Percentiles rank a stretch among this genome's conserved stretches.
These are phyloP conservation scores for Bipolaris bicolor DNA, from an alignment of 2,329 filamentous ascomycete genomes.

Conservation along the genomic window DNA sequence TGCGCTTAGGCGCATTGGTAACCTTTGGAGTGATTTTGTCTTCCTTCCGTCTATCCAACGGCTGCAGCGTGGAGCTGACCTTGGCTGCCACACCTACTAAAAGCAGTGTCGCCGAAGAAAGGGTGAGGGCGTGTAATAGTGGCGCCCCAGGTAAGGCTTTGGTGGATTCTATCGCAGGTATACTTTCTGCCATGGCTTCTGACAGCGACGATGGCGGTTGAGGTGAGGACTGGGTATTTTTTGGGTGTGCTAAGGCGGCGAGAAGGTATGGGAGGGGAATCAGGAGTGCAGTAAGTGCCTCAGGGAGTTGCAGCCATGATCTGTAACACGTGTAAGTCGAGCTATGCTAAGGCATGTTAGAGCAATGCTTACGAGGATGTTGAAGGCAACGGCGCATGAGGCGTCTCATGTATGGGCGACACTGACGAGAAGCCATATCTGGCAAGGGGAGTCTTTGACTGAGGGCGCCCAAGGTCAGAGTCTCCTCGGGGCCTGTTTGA, in stretches of 20 bases:
- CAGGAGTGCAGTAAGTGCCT: slow-evolving; percentile 58
- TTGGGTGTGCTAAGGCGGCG: slow-evolving; percentile 55
- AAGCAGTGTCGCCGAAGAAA: slow-evolving; percentile 56
- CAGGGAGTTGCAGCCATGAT: slow-evolving; percentile 49
- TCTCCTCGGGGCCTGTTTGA: slow-evolving; percentile 52
- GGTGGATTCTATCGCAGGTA: slow-evolving; percentile 17
- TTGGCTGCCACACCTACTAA: slow-evolving; percentile 52
- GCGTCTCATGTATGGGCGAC: slow-evolving; percentile 43
- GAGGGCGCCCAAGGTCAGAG: slow-evolving; percentile 53
- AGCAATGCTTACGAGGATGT: slow-evolving; percentile 31
- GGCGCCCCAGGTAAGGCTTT: slow-evolving; percentile 28
- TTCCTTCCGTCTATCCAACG: slow-evolving; percentile 46
- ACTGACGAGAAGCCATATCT: slow-evolving; percentile 45
- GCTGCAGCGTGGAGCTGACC: slow-evolving; percentile 35
- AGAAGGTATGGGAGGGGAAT: slow-evolving; percentile 58
- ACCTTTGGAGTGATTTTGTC: slow-evolving; percentile 21
- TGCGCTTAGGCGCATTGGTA: slow-evolving; percentile 23
- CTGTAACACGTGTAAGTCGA: slow-evolving; percentile 24
- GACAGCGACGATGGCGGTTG: slow-evolving; percentile 29
- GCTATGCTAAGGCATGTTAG: background rate
- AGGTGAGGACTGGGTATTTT: slow-evolving; percentile 16
- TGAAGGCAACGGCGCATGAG: slow-evolving; percentile 15
- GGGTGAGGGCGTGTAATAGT: slow-evolving; percentile 53
- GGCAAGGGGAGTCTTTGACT: slow-evolving; percentile 27
- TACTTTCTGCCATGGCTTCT: slow-evolving; percentile 31